Evolutionary conservation across 495 filamentous ascomycete species (phyloP), one percentile per base, ranked within the genome.

Genomic region (Aspergillus incahuasiensis): DNA sequence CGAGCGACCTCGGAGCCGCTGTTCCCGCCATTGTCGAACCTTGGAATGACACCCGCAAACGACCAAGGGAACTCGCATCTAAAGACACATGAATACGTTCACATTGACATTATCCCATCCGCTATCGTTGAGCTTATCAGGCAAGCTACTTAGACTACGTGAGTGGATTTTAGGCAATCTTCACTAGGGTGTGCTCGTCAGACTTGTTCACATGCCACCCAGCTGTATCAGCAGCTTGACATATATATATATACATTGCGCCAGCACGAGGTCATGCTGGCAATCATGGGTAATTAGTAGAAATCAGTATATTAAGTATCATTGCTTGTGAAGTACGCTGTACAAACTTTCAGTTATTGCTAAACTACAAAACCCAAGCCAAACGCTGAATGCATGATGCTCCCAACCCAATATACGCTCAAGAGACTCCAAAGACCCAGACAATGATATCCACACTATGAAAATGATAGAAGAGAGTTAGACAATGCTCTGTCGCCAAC

Each of bases 401-500:
- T 8, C n/a, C 38, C 38, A 40, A 18, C 38, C 13, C 13, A 45
- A 55, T 35, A 45, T 46, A 41, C 51, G 57, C 57, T 54, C 34
- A 59, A 44, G 39, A 38, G 12, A 49, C 35, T 47, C 54, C 44
- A 6, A 41, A 53, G 9, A 48, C 39, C 44, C 21, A 48, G 16
- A 54, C 38, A 56, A 48, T 25, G 32, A 19, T 2, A 19, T 25
- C 32, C 41, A 62, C 18, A 55, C 18, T 28, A 50, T 53, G 52
- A 57, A 55, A 15, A 48, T 24, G 13, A 48, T 6, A 32, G 40
- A 5, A 52, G 16, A 38, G 18, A 32, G 43, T 44, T 59, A 74
- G 25, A 63, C 63, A 44, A 97, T 82, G 61, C 90, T 89, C 72
- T 90, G 85, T 63, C 92, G 82, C 92, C 92, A 97, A 55, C 86